Base-by-base conservation (phyloP, 2,329 filamentous ascomycete species). In the Botrytis sinoallii region DNA sequence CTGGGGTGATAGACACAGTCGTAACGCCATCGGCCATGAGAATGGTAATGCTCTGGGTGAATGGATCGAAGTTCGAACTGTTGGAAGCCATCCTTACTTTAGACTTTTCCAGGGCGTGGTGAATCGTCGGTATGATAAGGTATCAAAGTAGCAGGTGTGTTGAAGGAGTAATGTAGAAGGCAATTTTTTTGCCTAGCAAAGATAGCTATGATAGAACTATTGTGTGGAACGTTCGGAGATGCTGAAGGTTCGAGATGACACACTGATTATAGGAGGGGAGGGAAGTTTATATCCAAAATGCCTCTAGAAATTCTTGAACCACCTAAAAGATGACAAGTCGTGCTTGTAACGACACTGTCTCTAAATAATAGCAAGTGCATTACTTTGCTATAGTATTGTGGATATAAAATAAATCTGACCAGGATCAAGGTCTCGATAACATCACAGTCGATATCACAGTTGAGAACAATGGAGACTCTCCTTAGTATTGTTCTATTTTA, bases 11-110 rank as follows among this genome's bases (percentile, higher is more conserved):
- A 0, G 80, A 76, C 75, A 88, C 79, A 1, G 81, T 77, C 1
- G 80, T 82, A 35, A 76, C 64, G 38, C 85, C 85, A 79, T 89
- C 83, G 5, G 82, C 78, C 40, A 80, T 75, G 55, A 82, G 79
- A 70, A 91, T 79, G 57, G 81, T 85, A 78, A 91, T 79, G 59
- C 79, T 81, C 79, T 91, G 88, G 57, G 77, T 81, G 79, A 84
- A 87, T 1, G 86, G 85, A 77, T 90, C 83, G 80, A 87, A 87
- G 59, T 38, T 64, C 1, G 59, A 71, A 61, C 22, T 22, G 25
- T 25, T 61, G 29, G 55, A 61, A 60, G 55, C 38, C 71, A 73
- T 73, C n/a, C 25, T 67, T 67, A 16, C 10, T 55, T 22, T 25
- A 25, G 12, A 25, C n/a, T n/a, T 48, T 35, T 14, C 25, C 20